phyloP scores from a whole-genome alignment of 257 asterid species.

The Solanum megistacrolobum region DNA sequence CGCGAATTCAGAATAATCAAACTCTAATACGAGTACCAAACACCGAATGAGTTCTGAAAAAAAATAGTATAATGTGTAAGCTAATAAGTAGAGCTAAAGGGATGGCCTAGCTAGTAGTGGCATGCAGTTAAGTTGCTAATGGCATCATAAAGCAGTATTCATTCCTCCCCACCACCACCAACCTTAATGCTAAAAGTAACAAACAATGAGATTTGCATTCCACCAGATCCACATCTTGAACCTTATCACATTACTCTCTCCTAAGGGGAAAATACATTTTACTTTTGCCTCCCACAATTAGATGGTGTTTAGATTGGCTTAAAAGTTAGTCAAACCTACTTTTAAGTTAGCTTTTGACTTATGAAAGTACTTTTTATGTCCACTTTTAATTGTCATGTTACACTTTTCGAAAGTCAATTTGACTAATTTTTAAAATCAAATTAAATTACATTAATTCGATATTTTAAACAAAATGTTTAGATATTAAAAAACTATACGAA shows the following conservation, averaged over 20 bases:
- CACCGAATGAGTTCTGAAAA: neutral
- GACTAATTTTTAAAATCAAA: too few relatives aligned
- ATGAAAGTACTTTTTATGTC: too few relatives aligned
- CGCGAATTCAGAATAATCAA: neutral
- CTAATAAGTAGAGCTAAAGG: neutral
- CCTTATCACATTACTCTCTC: slow-evolving; percentile 31
- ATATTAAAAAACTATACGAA: too few relatives aligned
- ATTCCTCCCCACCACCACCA: slow-evolving; percentile 2
- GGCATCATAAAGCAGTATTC: neutral
- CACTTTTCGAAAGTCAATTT: too few relatives aligned
- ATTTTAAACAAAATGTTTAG: too few relatives aligned
- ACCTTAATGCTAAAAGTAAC: neutral
- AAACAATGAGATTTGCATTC: slow-evolving; percentile 29
- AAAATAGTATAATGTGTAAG: neutral
- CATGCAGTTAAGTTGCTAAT: neutral
- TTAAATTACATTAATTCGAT: too few relatives aligned
- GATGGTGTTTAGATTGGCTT: too few relatives aligned
- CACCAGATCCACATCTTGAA: slow-evolving; percentile 43
- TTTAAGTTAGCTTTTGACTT: too few relatives aligned
- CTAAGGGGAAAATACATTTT: neutral
- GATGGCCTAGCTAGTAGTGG: neutral
- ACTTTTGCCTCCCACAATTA: neutral
- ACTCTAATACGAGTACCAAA: neutral
- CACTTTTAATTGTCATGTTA: too few relatives aligned
- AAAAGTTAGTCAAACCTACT: too few relatives aligned